Evolutionary conservation across 495 filamentous ascomycete genomes (phyloP), one percentile per base, ranked within the genome.

Genomic region (Aspergillus bertholletiae): DNA sequence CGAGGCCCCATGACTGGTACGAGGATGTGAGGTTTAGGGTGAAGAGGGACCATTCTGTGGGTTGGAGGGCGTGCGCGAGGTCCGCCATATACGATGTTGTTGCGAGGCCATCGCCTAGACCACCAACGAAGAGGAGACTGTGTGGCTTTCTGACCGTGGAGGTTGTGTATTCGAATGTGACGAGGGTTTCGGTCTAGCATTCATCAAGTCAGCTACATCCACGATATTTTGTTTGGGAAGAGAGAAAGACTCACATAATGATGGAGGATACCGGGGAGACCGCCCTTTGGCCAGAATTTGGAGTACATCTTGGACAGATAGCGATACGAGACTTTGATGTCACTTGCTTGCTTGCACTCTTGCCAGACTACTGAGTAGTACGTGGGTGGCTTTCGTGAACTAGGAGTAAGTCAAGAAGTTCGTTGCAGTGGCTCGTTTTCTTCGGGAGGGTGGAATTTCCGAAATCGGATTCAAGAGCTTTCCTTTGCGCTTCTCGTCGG

Each of bases 81-180:
- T 69, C 65, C 9, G 76, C 55, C 37, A 82, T 74, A 65, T 87
- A 90, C 13, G 77, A 74, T 26, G 85, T 80, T 5, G 86, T 88
- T 34, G 87, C 80, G 41, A 91, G 82, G 45, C 87, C 88, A 73
- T 94, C 91, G 54, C 82, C 85, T 15, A 97, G 82, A 17, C 93
- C 92, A 55, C 84, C 86, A 47, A 96, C 78, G 71, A 92, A 95
- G 57, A 97, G 69, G 28, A 96, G 72, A 20, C 84, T 84, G 73
- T 95, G 84, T 26, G 74, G 71, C 61, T 74, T 68, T n/a, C 54
- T 62, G 41, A 56, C 40, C 7, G 65, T 37, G 26, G 34, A 53
- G 46, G 65, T 57, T 5, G 69, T 68, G 51, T 69, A 78, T 69
- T 79, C 75, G 49, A 78, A 78, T 5, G 73, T 66, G 32, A 75